A percentile compares a stretch with the other conserved stretches of the same genome.
These are phyloP conservation scores for Ceratocystis cacaofunesta DNA, from an alignment of 2,329 filamentous ascomycete genomes.

Conservation along the genomic window DNA sequence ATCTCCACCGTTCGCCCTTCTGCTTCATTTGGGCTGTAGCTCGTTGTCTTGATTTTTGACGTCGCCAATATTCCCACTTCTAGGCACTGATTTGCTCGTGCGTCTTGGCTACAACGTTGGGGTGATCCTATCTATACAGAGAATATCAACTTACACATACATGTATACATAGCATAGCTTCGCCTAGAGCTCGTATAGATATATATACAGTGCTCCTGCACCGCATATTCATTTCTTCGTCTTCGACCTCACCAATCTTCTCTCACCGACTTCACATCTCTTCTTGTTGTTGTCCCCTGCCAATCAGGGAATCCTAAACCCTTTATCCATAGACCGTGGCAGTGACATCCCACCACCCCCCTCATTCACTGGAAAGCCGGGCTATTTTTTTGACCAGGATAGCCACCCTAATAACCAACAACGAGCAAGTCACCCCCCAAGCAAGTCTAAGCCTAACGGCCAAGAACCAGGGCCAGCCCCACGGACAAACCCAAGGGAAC, in stretches of 20 bases:
- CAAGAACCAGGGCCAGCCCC: neutral
- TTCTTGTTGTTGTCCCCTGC: neutral
- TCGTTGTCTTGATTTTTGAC: neutral
- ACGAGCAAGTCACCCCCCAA: too few relatives aligned
- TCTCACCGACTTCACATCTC: neutral
- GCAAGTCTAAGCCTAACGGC: neutral
- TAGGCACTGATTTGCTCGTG: neutral
- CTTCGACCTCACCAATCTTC: neutral
- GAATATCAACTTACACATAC: neutral
- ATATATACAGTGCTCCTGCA: neutral
- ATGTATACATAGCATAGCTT: neutral
- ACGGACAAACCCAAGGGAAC: neutral
- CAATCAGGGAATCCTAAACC: neutral
- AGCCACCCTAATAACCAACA: neutral
- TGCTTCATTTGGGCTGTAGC: neutral
- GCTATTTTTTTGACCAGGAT: neutral
- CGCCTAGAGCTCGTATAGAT: neutral
- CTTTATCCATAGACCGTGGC: neutral
- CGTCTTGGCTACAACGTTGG: neutral
- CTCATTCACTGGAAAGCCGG: neutral
- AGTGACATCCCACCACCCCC: neutral
- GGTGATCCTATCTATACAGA: neutral
- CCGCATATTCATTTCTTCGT: neutral
- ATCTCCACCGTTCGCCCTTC: neutral
- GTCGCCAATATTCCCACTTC: neutral